Conservation (phyloP, 2,329 filamentous ascomycete genomes). For the Leptoxyphium fumago region DNA sequence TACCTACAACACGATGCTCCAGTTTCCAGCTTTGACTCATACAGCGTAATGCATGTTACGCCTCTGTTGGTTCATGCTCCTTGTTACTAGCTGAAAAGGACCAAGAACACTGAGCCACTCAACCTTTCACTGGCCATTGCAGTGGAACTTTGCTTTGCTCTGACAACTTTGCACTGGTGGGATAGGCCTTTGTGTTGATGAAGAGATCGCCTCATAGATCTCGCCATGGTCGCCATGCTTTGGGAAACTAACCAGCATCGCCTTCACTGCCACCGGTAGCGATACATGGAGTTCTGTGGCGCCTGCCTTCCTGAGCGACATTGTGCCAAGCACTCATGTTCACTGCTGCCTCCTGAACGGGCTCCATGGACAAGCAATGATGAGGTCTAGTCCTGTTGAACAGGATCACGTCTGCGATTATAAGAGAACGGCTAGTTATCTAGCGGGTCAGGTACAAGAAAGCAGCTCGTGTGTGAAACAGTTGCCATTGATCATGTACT, state of each 20-base stretch:
- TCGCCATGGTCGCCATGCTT: conserved; percentile 16
- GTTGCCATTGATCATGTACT: too few species aligned
- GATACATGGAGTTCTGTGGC: conserved; percentile 13
- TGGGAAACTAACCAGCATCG: conserved; percentile 15
- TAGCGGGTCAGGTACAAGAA: background rate
- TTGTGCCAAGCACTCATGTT: background rate
- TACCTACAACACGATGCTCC: conserved; percentile 17
- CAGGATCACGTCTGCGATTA: background rate
- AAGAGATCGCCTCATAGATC: conserved; percentile 15
- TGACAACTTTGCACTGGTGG: conserved; percentile 6
- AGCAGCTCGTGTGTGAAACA: too few species aligned
- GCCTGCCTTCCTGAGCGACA: background rate
- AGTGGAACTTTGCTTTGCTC: conserved; percentile 24
- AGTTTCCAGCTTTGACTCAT: conserved; percentile 28
- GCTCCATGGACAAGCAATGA: background rate
- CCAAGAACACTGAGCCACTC: conserved; percentile 30
- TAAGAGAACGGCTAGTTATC: background rate
- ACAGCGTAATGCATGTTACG: conserved; percentile 33
- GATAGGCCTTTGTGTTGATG: conserved; percentile 17
- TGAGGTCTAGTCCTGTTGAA: background rate
- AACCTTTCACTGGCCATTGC: conserved; percentile 27
- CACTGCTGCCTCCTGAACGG: background rate
- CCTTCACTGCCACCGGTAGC: conserved; percentile 7
- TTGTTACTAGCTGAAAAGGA: conserved; percentile 20
- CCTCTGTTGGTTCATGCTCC: conserved; percentile 27